phyloP scores from a whole-genome alignment of 352 stramenopile species.

The Phytophthora nicotianae region DNA sequence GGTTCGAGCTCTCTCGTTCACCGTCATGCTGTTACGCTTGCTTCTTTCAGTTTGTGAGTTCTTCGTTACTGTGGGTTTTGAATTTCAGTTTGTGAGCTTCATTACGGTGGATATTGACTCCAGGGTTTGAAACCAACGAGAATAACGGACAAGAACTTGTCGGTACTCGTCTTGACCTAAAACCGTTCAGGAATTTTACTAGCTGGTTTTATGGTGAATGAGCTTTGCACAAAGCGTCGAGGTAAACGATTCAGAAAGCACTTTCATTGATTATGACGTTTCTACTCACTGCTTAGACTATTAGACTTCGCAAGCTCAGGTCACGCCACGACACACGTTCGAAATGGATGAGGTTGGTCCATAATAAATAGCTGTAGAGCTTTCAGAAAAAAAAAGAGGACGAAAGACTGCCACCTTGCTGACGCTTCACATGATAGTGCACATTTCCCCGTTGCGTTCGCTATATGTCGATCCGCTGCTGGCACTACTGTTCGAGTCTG shows the following conservation, averaged over 20 bases:
- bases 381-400: slow-evolving; percentile 21
- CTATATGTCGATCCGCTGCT: slow-evolving; percentile 29
- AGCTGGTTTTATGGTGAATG: too few species aligned
- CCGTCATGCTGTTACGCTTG: slow-evolving; percentile 7
- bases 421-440: slow-evolving; percentile 38
- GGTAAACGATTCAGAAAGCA: slow-evolving; percentile 3
- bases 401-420: slow-evolving; percentile 14
- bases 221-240: too few species aligned
- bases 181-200: too few species aligned
- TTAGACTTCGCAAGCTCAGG: slow-evolving; percentile 22
- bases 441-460: slow-evolving; percentile 45
- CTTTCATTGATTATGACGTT: slow-evolving; percentile 26
- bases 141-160: slow-evolving; percentile 5
- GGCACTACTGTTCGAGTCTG: slow-evolving; percentile 27
- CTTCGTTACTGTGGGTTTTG: not conserved
- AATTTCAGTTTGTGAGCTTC: too few species aligned
- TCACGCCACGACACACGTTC: slow-evolving; percentile 28
- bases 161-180: too few species aligned
- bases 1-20: not conserved
- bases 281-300: slow-evolving; percentile 25
- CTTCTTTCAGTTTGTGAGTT: not conserved
- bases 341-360: slow-evolving; percentile 26
- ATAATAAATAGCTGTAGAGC: slow-evolving; percentile 50
- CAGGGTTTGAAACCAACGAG: slow-evolving; percentile 22
- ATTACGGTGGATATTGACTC: too few species aligned